phyloP scores from a whole-genome alignment of 352 stramenopile species.

The Phytophthora sp. region DNA sequence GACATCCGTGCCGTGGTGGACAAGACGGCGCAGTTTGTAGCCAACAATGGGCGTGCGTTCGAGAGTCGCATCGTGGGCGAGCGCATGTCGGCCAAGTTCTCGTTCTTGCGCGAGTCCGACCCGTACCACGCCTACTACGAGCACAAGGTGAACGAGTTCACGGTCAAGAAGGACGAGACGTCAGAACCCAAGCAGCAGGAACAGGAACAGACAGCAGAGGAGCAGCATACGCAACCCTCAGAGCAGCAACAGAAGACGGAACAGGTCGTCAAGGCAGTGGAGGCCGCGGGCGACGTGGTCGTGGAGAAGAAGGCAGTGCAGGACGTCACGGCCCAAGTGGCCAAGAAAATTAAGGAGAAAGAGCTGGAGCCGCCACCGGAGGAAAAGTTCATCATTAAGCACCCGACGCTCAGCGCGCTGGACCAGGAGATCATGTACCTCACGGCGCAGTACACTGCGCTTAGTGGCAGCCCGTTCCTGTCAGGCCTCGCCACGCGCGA shows the following conservation, averaged over 20 bases:
- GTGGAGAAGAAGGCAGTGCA: slow-evolving; percentile 89
- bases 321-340: slow-evolving; percentile 78
- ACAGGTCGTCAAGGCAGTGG: slow-evolving; percentile 32
- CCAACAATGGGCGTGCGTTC: slow-evolving; percentile 97
- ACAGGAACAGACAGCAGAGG: slow-evolving; percentile 13
- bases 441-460: slow-evolving; percentile 97
- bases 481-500: slow-evolving; percentile 93
- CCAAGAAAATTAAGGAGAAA: slow-evolving; percentile 94
- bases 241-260: slow-evolving; percentile 33
- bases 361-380: slow-evolving; percentile 64
- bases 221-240: slow-evolving; percentile 13
- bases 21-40: slow-evolving; percentile 98
- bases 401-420: slow-evolving; percentile 89
- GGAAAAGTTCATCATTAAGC: slow-evolving; percentile 88
- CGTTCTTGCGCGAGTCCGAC: slow-evolving; percentile 94
- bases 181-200: slow-evolving; percentile 36
- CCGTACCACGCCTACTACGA: slow-evolving; percentile 99
- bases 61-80: slow-evolving; percentile 97
- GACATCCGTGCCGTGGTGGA: slow-evolving; percentile 98
- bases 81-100: slow-evolving; percentile 97
- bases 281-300: slow-evolving; percentile 55
- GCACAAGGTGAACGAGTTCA: slow-evolving; percentile 93
- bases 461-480: slow-evolving; percentile 96
- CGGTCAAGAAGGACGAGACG: slow-evolving; percentile 49
- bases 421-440: slow-evolving; percentile 99